A percentile compares a stretch with the other conserved stretches of the same genome.
Evolutionary conservation across 805 yeast genomes (phyloP).

Genomic region (Kuraishia ogatae): DNA sequence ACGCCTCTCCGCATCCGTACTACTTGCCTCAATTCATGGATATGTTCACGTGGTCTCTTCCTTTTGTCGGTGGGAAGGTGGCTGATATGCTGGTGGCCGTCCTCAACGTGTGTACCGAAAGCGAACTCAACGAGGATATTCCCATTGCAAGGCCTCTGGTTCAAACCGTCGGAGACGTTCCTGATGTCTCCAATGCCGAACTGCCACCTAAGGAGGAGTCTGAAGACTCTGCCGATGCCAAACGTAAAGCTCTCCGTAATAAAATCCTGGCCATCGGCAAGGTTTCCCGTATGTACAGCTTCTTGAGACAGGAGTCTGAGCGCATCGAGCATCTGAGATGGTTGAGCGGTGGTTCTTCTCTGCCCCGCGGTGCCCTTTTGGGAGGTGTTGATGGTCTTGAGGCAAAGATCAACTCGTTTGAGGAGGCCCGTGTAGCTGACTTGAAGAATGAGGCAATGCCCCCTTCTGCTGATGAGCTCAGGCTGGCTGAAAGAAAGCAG

Average conservation of each 20-base stretch:
- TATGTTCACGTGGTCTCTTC: constrained; percentile 94
- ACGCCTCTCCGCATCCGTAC: constrained; percentile 89
- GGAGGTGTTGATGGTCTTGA: constrained; percentile 76
- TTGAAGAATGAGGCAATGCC: constrained; percentile 82
- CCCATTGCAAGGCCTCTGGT: constrained; percentile 37
- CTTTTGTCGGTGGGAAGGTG: constrained; percentile 94
- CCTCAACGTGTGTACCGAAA: constrained; percentile 90
- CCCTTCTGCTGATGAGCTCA: constrained; percentile 57
- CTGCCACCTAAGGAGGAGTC: not conserved
- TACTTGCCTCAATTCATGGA: constrained; percentile 97
- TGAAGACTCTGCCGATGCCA: constrained; percentile 18
- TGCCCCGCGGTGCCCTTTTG: constrained; percentile 84
- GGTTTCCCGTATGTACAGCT: constrained; percentile 87
- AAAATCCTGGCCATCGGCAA: constrained; percentile 95
- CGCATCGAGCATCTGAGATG: constrained; percentile 75
- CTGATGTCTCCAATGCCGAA: not conserved
- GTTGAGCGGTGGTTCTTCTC: constrained; percentile 52
- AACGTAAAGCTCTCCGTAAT: constrained; percentile 52
- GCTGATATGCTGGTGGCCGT: constrained; percentile 89
- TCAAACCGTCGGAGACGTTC: constrained; percentile 18
- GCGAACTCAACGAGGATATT: constrained; percentile 76
- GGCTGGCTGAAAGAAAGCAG: constrained; percentile 34
- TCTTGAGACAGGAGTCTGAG: constrained; percentile 83
- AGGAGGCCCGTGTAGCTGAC: constrained; percentile 78
- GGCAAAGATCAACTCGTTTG: constrained; percentile 62